These are phyloP conservation scores for Exophiala dermatitidis DNA, from an alignment of 2,329 filamentous ascomycete species.

Conservation along the genomic window DNA sequence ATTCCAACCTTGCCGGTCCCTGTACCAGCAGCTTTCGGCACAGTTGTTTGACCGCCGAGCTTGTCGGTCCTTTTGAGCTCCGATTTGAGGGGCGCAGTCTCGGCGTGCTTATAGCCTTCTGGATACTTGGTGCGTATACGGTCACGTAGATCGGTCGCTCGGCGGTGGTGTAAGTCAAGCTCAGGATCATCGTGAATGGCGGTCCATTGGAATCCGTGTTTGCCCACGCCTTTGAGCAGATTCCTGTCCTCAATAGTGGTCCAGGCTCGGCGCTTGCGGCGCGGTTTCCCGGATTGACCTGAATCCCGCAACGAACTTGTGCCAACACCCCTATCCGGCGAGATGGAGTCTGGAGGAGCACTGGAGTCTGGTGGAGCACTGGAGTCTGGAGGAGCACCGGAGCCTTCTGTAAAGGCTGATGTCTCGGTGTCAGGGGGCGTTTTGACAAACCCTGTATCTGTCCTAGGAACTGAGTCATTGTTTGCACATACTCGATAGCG, in stretches of 20 bases:
- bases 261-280: conserved; percentile 50
- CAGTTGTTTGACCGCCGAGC: not conserved
- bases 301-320: conserved; percentile 12
- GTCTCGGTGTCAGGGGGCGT: conserved; percentile 6
- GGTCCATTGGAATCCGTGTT: conserved; percentile 55
- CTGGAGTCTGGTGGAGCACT: too few species aligned
- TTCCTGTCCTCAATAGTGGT: conserved; percentile 52
- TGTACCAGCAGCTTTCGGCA: too few species aligned
- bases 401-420: conserved; percentile 12
- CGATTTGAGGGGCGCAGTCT: conserved; percentile 29
- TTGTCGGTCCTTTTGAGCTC: conserved; percentile 24
- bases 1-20: not conserved
- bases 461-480: conserved; percentile 35
- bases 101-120: conserved; percentile 47
- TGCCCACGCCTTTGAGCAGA: conserved; percentile 51
- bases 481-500: conserved; percentile 51
- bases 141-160: conserved; percentile 54
- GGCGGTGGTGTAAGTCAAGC: conserved; percentile 46
- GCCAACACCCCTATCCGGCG: conserved; percentile 1
- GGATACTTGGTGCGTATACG: conserved; percentile 55
- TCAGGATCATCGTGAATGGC: conserved; percentile 50
- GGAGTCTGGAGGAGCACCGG: conserved; percentile 25
- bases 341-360: conserved; percentile 25
- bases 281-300: conserved; percentile 37
- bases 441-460: conserved; percentile 1